Percentiles rank a stretch among this genome's conserved stretches.
phyloP scores from a whole-genome alignment of 2,329 filamentous ascomycete genomes.

The Emergomyces orientalis region DNA sequence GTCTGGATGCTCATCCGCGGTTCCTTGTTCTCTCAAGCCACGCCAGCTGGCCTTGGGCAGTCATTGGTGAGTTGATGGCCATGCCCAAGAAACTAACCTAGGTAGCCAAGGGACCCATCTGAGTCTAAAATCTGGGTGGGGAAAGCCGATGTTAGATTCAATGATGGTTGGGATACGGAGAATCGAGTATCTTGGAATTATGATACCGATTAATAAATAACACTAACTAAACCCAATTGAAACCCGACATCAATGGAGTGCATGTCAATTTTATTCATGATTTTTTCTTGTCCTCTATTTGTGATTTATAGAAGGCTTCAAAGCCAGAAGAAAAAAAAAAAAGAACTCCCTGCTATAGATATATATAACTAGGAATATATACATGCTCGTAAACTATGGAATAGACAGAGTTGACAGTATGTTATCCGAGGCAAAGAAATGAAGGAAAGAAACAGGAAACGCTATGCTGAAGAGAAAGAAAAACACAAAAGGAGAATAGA shows the following conservation, averaged over 20 bases:
- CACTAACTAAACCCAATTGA: not conserved
- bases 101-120: no score
- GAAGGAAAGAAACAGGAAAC: not conserved
- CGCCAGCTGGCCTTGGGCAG: not conserved
- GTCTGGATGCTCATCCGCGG: no score
- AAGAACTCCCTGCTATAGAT: not conserved
- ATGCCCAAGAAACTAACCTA: not conserved
- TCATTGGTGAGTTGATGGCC: not conserved
- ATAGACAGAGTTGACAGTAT: not conserved
- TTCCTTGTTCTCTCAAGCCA: no score
- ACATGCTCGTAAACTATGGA: not conserved
- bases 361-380: not conserved
- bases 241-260: no score
- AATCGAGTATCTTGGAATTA: not conserved
- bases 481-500: not conserved
- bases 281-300: not conserved
- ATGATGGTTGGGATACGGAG: not conserved
- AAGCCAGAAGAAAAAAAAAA: not conserved
- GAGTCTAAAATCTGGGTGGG: no score
- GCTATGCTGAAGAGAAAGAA: not conserved
- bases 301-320: not conserved
- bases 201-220: not conserved
- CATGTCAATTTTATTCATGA: not conserved
- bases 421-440: not conserved
- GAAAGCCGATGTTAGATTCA: no score